Percentiles rank a stretch among this genome's conserved stretches.
phyloP scores from a whole-genome alignment of 257 asterid genomes.

The Vinca minor region DNA sequence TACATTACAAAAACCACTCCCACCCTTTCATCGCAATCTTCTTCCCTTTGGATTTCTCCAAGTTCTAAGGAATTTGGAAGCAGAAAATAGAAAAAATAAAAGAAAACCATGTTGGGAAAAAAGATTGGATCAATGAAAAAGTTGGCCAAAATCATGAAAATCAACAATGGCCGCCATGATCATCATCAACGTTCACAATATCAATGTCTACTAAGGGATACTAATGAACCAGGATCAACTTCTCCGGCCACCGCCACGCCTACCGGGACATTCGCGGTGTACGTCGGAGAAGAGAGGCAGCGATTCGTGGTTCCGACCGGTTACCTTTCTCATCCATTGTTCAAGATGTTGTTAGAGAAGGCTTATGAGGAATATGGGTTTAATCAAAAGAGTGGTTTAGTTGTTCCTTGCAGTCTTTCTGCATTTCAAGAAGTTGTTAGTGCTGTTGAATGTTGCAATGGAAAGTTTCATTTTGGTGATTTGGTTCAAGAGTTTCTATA shows the following conservation, averaged over 20 bases:
- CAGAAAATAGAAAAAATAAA: too few relatives aligned
- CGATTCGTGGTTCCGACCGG: constrained; percentile 58
- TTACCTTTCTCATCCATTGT: constrained; percentile 75
- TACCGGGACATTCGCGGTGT: constrained; percentile 52
- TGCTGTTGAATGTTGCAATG: constrained; percentile 58
- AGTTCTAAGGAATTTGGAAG: background rate
- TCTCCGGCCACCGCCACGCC: constrained; percentile 35
- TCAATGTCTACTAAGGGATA: constrained; percentile 34
- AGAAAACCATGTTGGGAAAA: constrained; percentile 46
- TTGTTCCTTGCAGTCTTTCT: constrained; percentile 61
- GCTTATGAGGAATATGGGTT: constrained; percentile 66
- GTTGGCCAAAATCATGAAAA: constrained; percentile 35
- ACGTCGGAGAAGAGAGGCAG: constrained; percentile 65
- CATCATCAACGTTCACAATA: constrained; percentile 11
- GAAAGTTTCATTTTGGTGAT: constrained; percentile 55
- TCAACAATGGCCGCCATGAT: background rate
- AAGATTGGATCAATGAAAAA: constrained; percentile 67
- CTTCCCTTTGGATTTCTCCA: background rate
- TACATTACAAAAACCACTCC: constrained; percentile 11
- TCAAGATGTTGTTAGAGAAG: constrained; percentile 73
- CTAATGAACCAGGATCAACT: constrained; percentile 15
- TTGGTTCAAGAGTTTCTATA: constrained; percentile 55
- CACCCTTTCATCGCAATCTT: background rate
- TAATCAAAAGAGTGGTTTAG: constrained; percentile 43
- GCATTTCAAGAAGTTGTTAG: constrained; percentile 55